phyloP scores from a whole-genome alignment of 345 rosid genomes.

The Brassica juncea region DNA sequence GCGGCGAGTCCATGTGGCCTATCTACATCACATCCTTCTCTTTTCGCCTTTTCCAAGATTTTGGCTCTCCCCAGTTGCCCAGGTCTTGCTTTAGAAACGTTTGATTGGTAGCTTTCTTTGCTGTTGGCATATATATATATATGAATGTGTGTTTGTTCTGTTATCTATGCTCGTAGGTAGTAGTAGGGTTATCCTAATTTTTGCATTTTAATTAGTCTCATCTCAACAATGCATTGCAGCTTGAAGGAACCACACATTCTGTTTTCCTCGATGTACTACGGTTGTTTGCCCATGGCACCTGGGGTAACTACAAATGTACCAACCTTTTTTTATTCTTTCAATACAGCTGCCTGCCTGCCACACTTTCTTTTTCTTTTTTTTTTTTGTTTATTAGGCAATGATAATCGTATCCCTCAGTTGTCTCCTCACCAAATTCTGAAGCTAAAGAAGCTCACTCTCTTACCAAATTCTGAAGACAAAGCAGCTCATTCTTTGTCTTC shows the following conservation, averaged over 20 bases:
- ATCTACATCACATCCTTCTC: slow-evolving; percentile 41
- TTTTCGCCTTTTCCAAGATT: slow-evolving; percentile 43
- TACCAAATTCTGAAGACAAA: slow-evolving; percentile 81
- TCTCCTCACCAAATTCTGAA: slow-evolving; percentile 81
- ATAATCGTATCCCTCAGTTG: slow-evolving; percentile 57
- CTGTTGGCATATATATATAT: too few relatives aligned
- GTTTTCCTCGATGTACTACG: slow-evolving; percentile 59
- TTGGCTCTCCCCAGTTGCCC: slow-evolving; percentile 38
- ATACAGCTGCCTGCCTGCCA: too few relatives aligned
- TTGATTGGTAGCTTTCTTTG: too few relatives aligned
- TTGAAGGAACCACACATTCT: slow-evolving; percentile 70
- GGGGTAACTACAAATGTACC: slow-evolving; percentile 92
- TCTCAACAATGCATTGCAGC: slow-evolving; percentile 52
- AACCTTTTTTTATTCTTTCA: slow-evolving; percentile 7
- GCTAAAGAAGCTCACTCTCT: slow-evolving; percentile 82
- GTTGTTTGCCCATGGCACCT: slow-evolving; percentile 90
- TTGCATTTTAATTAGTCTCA: background rate
- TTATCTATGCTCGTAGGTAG: too few relatives aligned
- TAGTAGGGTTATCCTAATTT: background rate
- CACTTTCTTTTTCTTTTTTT: background rate
- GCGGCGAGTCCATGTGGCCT: slow-evolving; percentile 17
- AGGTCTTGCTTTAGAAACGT: slow-evolving; percentile 13
- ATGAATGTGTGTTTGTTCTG: too few relatives aligned
- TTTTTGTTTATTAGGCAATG: slow-evolving; percentile 49
- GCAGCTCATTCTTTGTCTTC: slow-evolving; percentile 59